Evolutionary conservation across 176 grass and related monocot genomes (phyloP), one percentile per base, ranked within the genome.

Genomic region (Areca catechu): DNA sequence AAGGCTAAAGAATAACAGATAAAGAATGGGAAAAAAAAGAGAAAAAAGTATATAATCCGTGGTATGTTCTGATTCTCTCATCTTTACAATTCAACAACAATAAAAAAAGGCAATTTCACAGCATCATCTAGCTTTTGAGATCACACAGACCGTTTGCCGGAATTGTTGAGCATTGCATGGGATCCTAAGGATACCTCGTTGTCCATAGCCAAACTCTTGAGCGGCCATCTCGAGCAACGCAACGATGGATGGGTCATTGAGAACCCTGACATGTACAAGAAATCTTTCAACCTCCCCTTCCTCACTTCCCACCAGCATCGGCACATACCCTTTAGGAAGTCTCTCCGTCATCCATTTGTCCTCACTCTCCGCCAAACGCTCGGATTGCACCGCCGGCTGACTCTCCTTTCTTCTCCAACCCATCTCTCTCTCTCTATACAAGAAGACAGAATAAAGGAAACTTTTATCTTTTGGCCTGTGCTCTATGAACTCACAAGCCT

Each of bases 171-270:
- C 21, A 5, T 21, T 24, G 43, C 76, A 89, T 0, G 56, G 77
- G 3, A 89, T 57, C 19, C 66, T 73, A 15, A 90, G 73, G 27
- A 85, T 57, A 47, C 86, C 66, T 68, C 73, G 49, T 53, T 78
- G 81, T 20, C 21, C 53, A 15, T 81, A 77, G 0, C 89, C 84
- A 19, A 76, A 84, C 54, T 82, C 60, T 12, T 71, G 51, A 12
- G 51, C 77, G 0, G 84, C 74, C 66, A 76, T 57, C 51, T 94
- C 80, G 3, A 94, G 29, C 16, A 88, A 5, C 0, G 34, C 55
- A 5, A 28, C 29, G 3, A 92, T 72, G 57, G 54, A 76, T 0
- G 88, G 83, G 19, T 86, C 73, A 24, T 68, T 71, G 15, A 86
- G 30, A 58, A 68, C 37, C 7, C 28, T 57, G 4, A 92, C 30